Percentiles rank a stretch among this genome's conserved stretches.
These are phyloP conservation scores for Lindgomyces ingoldianus DNA, from an alignment of 495 filamentous ascomycete species.

Conservation along the genomic window DNA sequence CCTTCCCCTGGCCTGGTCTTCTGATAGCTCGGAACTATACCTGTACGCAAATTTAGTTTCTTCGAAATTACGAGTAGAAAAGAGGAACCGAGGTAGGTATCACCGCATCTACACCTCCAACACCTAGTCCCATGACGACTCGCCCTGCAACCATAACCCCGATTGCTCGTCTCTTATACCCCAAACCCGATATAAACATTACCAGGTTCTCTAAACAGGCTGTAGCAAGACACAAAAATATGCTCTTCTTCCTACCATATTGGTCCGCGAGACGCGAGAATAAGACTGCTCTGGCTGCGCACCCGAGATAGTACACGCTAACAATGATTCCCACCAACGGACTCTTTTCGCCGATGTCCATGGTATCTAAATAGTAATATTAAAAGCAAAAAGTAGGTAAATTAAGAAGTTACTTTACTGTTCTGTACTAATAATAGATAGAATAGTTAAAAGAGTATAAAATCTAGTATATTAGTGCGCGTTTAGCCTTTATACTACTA, in stretches of 20 bases:
- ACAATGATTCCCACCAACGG: slow-evolving; percentile 59
- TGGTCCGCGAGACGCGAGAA: slow-evolving; percentile 53
- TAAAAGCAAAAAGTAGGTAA: too few relatives aligned
- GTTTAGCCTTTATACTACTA: too few relatives aligned
- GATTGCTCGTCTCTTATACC: slow-evolving; percentile 47
- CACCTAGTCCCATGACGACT: slow-evolving; percentile 57
- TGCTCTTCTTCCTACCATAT: slow-evolving; percentile 52
- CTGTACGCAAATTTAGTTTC: too few relatives aligned
- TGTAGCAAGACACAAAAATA: slow-evolving; percentile 53
- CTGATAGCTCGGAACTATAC: slow-evolving; percentile 55
- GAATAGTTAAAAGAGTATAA: too few relatives aligned
- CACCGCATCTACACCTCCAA: slow-evolving; percentile 59
- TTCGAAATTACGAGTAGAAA: too few relatives aligned
- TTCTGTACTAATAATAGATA: too few relatives aligned
- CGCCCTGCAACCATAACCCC: slow-evolving; percentile 55
- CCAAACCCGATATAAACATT: slow-evolving; percentile 57
- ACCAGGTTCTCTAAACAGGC: slow-evolving; percentile 55
- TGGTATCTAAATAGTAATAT: slow-evolving; percentile 55
- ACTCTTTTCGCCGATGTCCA: slow-evolving; percentile 52
- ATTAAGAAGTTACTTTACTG: too few relatives aligned
- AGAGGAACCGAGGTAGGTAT: too few relatives aligned
- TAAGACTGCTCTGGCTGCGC: slow-evolving; percentile 54
- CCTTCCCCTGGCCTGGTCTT: slow-evolving; percentile 53
- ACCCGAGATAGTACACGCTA: slow-evolving; percentile 61
- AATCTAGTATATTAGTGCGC: too few relatives aligned